Evolutionary conservation across 805 yeast genomes (phyloP).

Genomic region (Zygosaccharomyces bisporus): DNA sequence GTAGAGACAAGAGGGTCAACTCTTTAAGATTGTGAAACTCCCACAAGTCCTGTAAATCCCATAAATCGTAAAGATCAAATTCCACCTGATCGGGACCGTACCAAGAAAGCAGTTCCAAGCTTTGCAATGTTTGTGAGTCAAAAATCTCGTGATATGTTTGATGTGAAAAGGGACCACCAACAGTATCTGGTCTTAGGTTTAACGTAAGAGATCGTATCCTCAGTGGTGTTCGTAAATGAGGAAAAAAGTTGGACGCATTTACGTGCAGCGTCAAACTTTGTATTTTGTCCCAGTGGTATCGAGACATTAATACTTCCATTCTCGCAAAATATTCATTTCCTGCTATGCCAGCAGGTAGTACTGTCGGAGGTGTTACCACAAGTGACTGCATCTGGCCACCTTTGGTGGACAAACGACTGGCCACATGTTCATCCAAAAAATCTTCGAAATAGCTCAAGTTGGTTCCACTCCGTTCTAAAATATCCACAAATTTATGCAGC

Average conservation of each 20-base stretch:
- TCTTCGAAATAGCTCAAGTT: conserved; percentile 27
- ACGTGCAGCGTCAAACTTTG: conserved; percentile 27
- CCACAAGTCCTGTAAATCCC: conserved; percentile 31
- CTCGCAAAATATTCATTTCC: conserved; percentile 18
- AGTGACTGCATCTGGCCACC: conserved; percentile 20
- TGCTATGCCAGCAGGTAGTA: conserved; percentile 21
- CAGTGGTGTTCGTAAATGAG: conserved; percentile 19
- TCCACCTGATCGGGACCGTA: conserved; percentile 28
- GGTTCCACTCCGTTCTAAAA: conserved; percentile 17
- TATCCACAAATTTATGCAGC: conserved; percentile 17
- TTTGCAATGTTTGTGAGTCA: conserved; percentile 29
- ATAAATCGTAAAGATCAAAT: conserved; percentile 22
- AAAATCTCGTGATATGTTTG: conserved; percentile 32
- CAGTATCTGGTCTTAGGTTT: conserved; percentile 32
- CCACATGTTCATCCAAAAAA: conserved; percentile 22
- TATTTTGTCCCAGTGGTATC: conserved; percentile 22
- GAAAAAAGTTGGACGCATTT: conserved; percentile 26
- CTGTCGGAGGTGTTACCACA: conserved; percentile 27
- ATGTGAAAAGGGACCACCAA: conserved; percentile 12
- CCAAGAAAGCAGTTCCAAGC: conserved; percentile 40
- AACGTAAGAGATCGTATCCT: conserved; percentile 24
- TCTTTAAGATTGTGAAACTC: conserved; percentile 33
- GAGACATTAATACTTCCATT: conserved; percentile 11
- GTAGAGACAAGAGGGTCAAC: conserved; percentile 35
- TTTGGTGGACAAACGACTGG: conserved; percentile 14